A percentile compares a stretch with the other conserved stretches of the same genome.
phyloP scores from a whole-genome alignment of 2,329 filamentous ascomycete genomes.

The Colletotrichum coccodes region DNA sequence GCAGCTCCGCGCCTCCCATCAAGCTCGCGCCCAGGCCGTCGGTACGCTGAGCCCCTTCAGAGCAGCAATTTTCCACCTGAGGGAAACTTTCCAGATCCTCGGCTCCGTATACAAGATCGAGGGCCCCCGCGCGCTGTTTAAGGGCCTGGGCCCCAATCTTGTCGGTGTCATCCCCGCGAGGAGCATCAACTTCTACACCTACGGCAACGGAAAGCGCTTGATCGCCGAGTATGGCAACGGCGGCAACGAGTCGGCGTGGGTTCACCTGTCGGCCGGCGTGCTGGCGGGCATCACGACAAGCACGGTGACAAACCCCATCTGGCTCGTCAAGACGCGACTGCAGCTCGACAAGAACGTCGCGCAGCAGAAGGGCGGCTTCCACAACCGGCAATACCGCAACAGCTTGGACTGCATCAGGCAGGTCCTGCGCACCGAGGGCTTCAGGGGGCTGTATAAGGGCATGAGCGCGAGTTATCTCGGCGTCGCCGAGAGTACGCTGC shows the following conservation, averaged over 20 bases:
- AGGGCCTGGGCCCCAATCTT: conserved; percentile 90
- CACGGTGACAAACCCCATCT: conserved; percentile 95
- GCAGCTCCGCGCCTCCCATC: conserved; percentile 76
- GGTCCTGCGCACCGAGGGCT: conserved; percentile 82
- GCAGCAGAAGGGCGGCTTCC: conserved; percentile 62
- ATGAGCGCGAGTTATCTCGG: conserved; percentile 93
- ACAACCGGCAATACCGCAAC: conserved; percentile 81
- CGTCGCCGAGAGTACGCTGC: conserved; percentile 87
- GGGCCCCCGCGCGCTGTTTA: conserved; percentile 89
- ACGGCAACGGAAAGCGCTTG: conserved; percentile 89
- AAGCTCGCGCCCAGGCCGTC: conserved; percentile 63
- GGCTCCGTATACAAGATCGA: conserved; percentile 82
- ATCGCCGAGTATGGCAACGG: conserved; percentile 80
- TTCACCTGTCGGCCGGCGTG: conserved; percentile 82
- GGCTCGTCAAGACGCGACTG: conserved; percentile 92
- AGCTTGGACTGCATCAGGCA: conserved; percentile 88
- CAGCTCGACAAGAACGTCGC: conserved; percentile 90
- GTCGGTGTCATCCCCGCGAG: conserved; percentile 89
- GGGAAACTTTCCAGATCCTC: conserved; percentile 88
- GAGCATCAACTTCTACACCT: conserved; percentile 93
- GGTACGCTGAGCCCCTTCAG: conserved; percentile 70
- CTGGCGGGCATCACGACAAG: conserved; percentile 86
- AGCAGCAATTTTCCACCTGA: conserved; percentile 77
- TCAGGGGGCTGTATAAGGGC: conserved; percentile 86
- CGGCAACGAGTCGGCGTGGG: conserved; percentile 75